Percentiles rank a stretch among this genome's conserved stretches.
Evolutionary conservation across 2,329 filamentous ascomycete genomes (phyloP).

Genomic region (Penicillium olsonii): DNA sequence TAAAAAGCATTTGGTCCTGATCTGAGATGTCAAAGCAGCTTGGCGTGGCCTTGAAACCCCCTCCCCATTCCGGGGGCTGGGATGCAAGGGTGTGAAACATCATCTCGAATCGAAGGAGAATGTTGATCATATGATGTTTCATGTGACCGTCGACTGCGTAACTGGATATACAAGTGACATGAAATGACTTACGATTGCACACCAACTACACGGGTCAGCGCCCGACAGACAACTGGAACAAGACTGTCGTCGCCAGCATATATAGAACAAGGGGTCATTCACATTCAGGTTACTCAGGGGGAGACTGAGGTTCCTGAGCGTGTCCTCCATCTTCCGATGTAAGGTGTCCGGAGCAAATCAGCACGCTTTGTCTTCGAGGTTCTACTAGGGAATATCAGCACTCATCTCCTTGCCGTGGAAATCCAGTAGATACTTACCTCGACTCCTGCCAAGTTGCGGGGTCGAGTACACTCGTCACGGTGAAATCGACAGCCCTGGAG

Average conservation of each 20-base stretch:
- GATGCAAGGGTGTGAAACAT: constrained; percentile 11
- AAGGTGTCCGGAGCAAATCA: background rate
- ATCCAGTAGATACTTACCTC: background rate
- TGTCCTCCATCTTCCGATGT: background rate
- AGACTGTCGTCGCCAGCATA: constrained; percentile 41
- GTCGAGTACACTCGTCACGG: background rate
- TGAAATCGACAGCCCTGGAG: background rate
- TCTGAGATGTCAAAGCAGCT: background rate
- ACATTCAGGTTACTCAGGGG: constrained; percentile 6
- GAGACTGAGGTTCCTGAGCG: constrained; percentile 5
- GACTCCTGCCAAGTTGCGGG: constrained; percentile 2
- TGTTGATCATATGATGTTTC: background rate
- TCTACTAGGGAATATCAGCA: too few relatives aligned
- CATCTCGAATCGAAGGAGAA: background rate
- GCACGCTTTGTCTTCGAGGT: background rate
- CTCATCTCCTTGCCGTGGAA: constrained; percentile 3
- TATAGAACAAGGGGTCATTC: constrained; percentile 30
- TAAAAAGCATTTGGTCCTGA: too few relatives aligned
- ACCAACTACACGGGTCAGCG: constrained; percentile 40
- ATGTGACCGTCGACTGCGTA: background rate
- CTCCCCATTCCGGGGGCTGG: constrained; percentile 5
- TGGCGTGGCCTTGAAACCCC: background rate
- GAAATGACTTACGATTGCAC: constrained; percentile 35
- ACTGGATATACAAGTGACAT: too few relatives aligned
- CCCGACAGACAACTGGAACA: constrained; percentile 37